Conservation (phyloP, 768 basidiomycete genomes). For the Galerina marginata region DNA sequence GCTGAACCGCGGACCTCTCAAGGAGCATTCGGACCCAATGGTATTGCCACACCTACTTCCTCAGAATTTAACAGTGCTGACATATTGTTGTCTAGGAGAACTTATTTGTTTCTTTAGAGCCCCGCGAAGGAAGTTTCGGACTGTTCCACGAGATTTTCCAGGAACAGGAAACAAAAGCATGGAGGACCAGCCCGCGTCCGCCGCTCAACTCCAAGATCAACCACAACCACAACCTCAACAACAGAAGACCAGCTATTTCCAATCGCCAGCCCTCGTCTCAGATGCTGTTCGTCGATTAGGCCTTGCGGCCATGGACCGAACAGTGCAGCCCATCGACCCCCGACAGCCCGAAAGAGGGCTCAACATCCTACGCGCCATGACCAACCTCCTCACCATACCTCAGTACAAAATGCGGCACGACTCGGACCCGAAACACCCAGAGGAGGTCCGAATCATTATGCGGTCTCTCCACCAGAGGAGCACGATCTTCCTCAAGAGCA, state of each 20-base stretch:
- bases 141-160: slow-evolving; percentile 53
- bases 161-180: slow-evolving; percentile 44
- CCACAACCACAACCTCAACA: slow-evolving; percentile 19
- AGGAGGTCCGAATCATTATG: slow-evolving; percentile 33
- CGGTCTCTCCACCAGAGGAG: slow-evolving; percentile 40
- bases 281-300: slow-evolving; percentile 75
- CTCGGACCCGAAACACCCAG: slow-evolving; percentile 45
- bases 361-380: slow-evolving; percentile 77
- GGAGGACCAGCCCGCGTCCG: slow-evolving; percentile 30
- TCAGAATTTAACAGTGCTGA: background rate
- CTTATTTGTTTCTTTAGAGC: slow-evolving; percentile 86
- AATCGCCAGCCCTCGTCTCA: slow-evolving; percentile 71
- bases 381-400: slow-evolving; percentile 70
- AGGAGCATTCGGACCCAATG: slow-evolving; percentile 88
- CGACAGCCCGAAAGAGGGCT: slow-evolving; percentile 55
- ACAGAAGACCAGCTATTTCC: slow-evolving; percentile 45
- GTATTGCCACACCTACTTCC: slow-evolving; percentile 42
- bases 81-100: slow-evolving; percentile 62
- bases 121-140: slow-evolving; percentile 73
- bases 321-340: slow-evolving; percentile 41
- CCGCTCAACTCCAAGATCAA: slow-evolving; percentile 23
- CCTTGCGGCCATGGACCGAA: slow-evolving; percentile 64
- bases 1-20: slow-evolving; percentile 88
- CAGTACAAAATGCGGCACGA: slow-evolving; percentile 48
- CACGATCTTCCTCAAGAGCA: slow-evolving; percentile 60